Evolutionary conservation across 148 eudicot species (phyloP).

Genomic region (Vaccinium vitisidaea): DNA sequence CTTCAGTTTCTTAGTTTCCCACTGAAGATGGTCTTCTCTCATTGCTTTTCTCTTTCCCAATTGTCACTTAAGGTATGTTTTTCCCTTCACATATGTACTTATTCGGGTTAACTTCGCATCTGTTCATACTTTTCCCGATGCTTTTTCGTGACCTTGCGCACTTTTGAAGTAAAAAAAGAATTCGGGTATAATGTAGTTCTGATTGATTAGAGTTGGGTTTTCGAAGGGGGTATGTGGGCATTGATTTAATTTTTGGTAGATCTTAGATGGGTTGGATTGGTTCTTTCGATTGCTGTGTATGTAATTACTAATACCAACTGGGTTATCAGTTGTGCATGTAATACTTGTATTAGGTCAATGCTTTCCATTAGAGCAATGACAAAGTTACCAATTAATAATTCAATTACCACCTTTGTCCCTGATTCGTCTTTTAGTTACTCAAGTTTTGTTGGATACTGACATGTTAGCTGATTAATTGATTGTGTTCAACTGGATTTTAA

Average conservation of each 20-base stretch:
- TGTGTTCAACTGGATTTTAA: neutral
- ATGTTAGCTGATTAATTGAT: neutral
- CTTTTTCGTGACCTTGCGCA: no score
- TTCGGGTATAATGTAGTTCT: neutral
- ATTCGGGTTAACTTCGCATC: neutral
- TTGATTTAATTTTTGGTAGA: conserved; percentile 10
- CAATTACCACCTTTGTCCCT: neutral
- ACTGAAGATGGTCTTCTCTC: conserved; percentile 49
- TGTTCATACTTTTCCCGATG: neutral
- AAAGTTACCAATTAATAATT: neutral
- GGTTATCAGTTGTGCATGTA: neutral
- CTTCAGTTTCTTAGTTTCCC: neutral
- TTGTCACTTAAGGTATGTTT: conserved; percentile 42
- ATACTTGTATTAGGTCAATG: neutral
- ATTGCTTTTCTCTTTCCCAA: conserved; percentile 40
- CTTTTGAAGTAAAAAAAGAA: neutral
- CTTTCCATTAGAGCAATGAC: neutral
- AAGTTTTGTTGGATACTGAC: neutral
- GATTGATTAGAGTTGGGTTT: conserved; percentile 1
- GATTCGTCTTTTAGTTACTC: neutral
- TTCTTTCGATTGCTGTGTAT: neutral
- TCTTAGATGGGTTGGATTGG: conserved; percentile 5
- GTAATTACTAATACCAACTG: neutral
- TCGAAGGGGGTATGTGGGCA: neutral
- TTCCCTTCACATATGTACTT: neutral